Base-by-base conservation (phyloP, 352 stramenopile species). In the Phytopythium vexans region DNA sequence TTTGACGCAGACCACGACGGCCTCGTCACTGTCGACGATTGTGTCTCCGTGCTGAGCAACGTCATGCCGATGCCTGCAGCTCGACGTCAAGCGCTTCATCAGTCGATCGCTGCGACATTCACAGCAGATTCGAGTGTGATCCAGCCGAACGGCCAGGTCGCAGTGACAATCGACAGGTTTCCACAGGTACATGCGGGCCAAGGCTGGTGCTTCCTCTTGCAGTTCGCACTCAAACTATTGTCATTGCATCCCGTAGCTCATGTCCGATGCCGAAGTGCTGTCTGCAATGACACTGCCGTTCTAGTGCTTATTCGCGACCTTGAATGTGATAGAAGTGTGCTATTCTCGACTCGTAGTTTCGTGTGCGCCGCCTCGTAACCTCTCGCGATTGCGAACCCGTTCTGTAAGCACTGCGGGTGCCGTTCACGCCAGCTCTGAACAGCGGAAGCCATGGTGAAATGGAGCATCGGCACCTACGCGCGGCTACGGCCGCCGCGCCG, bases 381-480 rank as follows among this genome's bases (percentile, higher is more conserved):
- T 27, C 21, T 27, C 21, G 21, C 21, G 21, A 27, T 27, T 27
- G 21, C 21, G 21, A 27, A 27, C 21, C 21, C 1, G 21, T 27
- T 27, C 21, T 27, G 21, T 27, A 27, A 27, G 21, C 21, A 27
- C 21, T 27, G 21, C 21, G 21, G 21, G 21, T 27, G 21, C 39
- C 39, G 16, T 43, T 43, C 39, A 43, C n/a, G n/a, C 7, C 16
- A 21, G 39, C n/a, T 43, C 10, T 15, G 5, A 6, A 15, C 39
- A 43, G 39, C 21, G 21, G 21, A 27, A 27, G 14, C 36, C 9
- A 88, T 85, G 75, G 68, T 88, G 47, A 88, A 85, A 64, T 92
- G 82, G 77, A 65, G 77, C 52, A 92, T 90, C 61, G 82, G 71
- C 49, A 92, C 82, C 46, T 92, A 82, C 43, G 75, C 79, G 43